A percentile compares a stretch with the other conserved stretches of the same genome.
Conservation (phyloP, 192 early-diverging fungal genomes). For the Gigaspora rosea region DNA sequence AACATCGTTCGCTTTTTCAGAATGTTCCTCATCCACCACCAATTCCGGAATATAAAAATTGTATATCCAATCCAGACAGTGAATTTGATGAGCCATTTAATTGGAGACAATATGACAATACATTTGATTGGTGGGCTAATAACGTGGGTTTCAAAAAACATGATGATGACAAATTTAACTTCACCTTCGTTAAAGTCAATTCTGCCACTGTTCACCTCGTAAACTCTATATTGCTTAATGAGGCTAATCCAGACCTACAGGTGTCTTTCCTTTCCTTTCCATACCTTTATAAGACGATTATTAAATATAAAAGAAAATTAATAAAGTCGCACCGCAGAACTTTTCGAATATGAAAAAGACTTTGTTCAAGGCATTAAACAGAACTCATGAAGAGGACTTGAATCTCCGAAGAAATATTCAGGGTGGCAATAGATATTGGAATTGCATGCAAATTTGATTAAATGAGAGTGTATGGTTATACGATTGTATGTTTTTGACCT, state of each 20-base stretch:
- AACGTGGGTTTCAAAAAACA: background rate
- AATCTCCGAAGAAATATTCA: slow-evolving; percentile 13
- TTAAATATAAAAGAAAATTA: slow-evolving; percentile 7
- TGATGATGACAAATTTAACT: slow-evolving; percentile 17
- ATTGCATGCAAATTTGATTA: too few relatives aligned
- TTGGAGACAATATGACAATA: too few relatives aligned
- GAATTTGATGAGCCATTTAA: background rate
- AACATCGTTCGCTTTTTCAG: too few relatives aligned
- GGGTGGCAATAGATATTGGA: background rate
- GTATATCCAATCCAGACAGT: background rate
- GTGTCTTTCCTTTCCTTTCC: slow-evolving; percentile 12
- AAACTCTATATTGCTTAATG: slow-evolving; percentile 13
- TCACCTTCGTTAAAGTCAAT: slow-evolving; percentile 17
- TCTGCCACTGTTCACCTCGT: slow-evolving; percentile 17
- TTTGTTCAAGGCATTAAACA: slow-evolving; percentile 21
- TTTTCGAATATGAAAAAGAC: background rate
- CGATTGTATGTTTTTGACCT: too few relatives aligned
- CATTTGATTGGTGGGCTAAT: too few relatives aligned
- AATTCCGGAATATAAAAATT: background rate
- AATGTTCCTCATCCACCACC: background rate
- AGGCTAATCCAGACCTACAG: slow-evolving; percentile 12
- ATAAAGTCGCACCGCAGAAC: background rate
- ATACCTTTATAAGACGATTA: slow-evolving; percentile 16
- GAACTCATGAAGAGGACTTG: slow-evolving; percentile 14
- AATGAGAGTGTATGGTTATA: too few relatives aligned